Conservation (phyloP, 106 monocot species). For the Iris macrosiphon region DNA sequence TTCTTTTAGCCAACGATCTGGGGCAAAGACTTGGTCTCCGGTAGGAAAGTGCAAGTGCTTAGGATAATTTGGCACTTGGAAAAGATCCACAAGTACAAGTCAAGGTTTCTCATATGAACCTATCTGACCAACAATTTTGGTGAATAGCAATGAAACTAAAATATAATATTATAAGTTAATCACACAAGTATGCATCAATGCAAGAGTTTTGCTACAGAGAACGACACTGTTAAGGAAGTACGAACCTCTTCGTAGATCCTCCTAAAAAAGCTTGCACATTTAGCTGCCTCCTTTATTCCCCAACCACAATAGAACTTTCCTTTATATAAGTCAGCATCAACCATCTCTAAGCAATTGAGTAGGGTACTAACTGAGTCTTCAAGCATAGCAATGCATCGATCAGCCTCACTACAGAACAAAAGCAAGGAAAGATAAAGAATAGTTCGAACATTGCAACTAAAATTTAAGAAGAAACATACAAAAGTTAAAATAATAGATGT, state of each 20-base stretch:
- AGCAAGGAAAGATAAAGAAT: constrained; percentile 5
- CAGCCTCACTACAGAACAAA: constrained; percentile 40
- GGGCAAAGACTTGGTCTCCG: too few relatives aligned
- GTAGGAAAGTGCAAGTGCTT: too few relatives aligned
- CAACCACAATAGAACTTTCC: constrained; percentile 42
- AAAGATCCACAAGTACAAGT: too few relatives aligned
- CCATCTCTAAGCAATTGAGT: constrained; percentile 60
- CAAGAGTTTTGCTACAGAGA: too few relatives aligned
- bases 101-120: too few relatives aligned
- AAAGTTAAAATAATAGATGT: background rate
- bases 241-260: constrained; percentile 98
- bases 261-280: constrained; percentile 80
- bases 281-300: constrained; percentile 48
- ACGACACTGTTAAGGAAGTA: constrained; percentile 3
- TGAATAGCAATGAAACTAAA: too few relatives aligned
- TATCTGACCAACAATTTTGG: too few relatives aligned
- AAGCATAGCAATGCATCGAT: constrained; percentile 44
- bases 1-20: too few relatives aligned
- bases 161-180: too few relatives aligned
- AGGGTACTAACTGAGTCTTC: constrained; percentile 64
- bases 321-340: constrained; percentile 27
- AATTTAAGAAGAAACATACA: background rate
- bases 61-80: too few relatives aligned
- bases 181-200: too few relatives aligned
- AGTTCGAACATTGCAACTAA: background rate